Conservation (phyloP, 2,329 filamentous ascomycete genomes). For the Talaromyces albobiverticillius region DNA sequence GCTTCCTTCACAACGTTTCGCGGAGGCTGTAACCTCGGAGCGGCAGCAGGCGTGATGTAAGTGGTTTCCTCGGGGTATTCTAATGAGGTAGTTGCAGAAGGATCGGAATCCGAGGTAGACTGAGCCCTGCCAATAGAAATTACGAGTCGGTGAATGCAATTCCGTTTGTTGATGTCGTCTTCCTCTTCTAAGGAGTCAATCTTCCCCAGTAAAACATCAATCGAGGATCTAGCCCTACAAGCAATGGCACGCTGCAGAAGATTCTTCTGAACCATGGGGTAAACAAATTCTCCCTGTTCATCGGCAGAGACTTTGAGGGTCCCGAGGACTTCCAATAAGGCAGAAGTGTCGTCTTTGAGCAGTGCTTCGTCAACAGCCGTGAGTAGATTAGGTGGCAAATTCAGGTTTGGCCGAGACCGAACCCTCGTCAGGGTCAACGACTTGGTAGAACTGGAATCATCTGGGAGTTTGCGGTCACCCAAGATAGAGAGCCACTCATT, state of each 20-base stretch:
- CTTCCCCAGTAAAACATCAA: slow-evolving; percentile 66
- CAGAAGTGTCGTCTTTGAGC: slow-evolving; percentile 39
- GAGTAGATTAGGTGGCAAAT: slow-evolving; percentile 60
- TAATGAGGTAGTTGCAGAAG: slow-evolving; percentile 51
- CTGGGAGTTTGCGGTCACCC: slow-evolving; percentile 70
- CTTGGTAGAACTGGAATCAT: slow-evolving; percentile 70
- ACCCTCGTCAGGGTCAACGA: slow-evolving; percentile 73
- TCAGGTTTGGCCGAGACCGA: slow-evolving; percentile 71
- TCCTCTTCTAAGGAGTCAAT: slow-evolving; percentile 75
- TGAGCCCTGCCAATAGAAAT: slow-evolving; percentile 83
- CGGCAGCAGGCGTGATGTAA: slow-evolving; percentile 76
- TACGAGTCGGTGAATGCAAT: slow-evolving; percentile 87
- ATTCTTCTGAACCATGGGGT: slow-evolving; percentile 56
- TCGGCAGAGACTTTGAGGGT: slow-evolving; percentile 56
- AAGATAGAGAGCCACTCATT: slow-evolving; percentile 90
- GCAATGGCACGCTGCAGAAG: slow-evolving; percentile 54
- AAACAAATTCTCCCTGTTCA: slow-evolving; percentile 60
- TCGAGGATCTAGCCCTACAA: slow-evolving; percentile 70
- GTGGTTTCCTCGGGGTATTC: slow-evolving; percentile 56
- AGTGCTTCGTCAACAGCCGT: slow-evolving; percentile 41
- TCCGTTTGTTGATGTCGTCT: slow-evolving; percentile 90
- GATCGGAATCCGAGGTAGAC: slow-evolving; percentile 52
- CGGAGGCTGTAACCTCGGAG: slow-evolving; percentile 61
- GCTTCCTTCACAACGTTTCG: slow-evolving; percentile 65
- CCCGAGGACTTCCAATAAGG: slow-evolving; percentile 51